Conservation (phyloP, 345 rosid genomes). For the Eucalyptus guilfoylei region DNA sequence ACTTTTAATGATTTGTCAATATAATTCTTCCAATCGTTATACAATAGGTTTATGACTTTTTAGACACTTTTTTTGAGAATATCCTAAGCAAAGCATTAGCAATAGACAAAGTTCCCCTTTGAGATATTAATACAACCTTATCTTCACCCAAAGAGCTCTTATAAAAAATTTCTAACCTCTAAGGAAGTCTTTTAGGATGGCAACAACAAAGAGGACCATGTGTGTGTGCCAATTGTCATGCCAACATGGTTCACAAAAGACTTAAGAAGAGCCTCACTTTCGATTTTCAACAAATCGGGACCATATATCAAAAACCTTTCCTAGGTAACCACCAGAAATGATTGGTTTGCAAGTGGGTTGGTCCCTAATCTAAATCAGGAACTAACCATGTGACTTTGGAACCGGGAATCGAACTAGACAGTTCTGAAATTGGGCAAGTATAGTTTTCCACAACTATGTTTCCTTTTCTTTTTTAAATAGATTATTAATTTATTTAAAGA, state of each 20-base stretch:
- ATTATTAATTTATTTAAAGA: too few species aligned
- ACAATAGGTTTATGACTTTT: neutral
- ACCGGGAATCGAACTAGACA: neutral
- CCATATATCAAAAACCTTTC: neutral
- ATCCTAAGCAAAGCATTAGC: neutral
- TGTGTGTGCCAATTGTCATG: neutral
- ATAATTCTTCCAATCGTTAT: too few species aligned
- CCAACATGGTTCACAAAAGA: neutral
- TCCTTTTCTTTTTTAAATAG: neutral
- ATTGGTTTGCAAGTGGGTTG: neutral
- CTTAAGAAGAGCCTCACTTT: neutral
- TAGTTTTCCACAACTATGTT: too few species aligned
- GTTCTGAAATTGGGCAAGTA: too few species aligned
- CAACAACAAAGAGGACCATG: neutral
- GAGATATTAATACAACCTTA: neutral
- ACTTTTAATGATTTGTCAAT: neutral
- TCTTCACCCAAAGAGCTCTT: neutral
- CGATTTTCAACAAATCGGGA: neutral
- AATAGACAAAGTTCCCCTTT: neutral
- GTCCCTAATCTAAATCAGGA: neutral
- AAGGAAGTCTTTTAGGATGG: neutral
- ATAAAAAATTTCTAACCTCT: neutral
- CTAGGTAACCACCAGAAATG: fast-evolving
- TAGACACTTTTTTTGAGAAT: neutral
- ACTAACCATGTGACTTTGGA: neutral